These are phyloP conservation scores for Amesomyces nigricolor DNA, from an alignment of 2,329 filamentous ascomycete species.

Conservation along the genomic window DNA sequence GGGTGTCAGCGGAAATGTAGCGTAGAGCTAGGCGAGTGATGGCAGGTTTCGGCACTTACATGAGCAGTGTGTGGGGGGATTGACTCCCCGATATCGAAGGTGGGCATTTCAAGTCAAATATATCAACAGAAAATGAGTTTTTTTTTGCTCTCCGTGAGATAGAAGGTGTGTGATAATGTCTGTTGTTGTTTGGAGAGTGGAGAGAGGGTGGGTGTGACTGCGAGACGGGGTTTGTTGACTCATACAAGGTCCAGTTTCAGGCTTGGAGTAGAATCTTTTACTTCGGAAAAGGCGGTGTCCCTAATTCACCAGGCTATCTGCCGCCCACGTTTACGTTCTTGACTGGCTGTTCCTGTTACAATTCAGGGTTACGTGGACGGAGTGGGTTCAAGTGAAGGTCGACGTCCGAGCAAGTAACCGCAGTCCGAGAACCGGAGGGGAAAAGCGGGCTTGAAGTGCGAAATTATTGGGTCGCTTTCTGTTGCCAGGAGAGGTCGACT, in stretches of 20 bases:
- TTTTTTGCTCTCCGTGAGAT: not conserved
- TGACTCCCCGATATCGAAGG: conserved; percentile 57
- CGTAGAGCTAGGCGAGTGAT: not conserved
- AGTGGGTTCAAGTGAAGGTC: no score
- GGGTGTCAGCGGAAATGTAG: conserved; percentile 1
- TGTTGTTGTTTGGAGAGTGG: not conserved
- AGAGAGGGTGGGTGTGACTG: not conserved
- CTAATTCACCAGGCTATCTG: not conserved
- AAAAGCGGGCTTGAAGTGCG: not conserved
- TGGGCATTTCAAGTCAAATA: conserved; percentile 35
- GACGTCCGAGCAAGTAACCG: not conserved
- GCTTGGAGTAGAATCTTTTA: no score
- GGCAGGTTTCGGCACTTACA: conserved; percentile 44
- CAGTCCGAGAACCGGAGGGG: conserved; percentile 19
- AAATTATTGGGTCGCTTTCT: conserved; percentile 7
- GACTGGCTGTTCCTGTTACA: not conserved
- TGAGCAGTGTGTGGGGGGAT: conserved; percentile 75
- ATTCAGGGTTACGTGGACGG: not conserved
- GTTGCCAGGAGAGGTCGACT: not conserved
- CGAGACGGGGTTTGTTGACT: conserved; percentile 1
- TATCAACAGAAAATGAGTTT: not conserved
- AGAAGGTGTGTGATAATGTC: not conserved
- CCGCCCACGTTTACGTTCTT: conserved; percentile 16
- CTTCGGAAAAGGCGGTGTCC: no score
- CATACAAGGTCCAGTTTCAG: not conserved